phyloP scores from a whole-genome alignment of 2,329 filamentous ascomycete species.

The Phialocephala sp. region DNA sequence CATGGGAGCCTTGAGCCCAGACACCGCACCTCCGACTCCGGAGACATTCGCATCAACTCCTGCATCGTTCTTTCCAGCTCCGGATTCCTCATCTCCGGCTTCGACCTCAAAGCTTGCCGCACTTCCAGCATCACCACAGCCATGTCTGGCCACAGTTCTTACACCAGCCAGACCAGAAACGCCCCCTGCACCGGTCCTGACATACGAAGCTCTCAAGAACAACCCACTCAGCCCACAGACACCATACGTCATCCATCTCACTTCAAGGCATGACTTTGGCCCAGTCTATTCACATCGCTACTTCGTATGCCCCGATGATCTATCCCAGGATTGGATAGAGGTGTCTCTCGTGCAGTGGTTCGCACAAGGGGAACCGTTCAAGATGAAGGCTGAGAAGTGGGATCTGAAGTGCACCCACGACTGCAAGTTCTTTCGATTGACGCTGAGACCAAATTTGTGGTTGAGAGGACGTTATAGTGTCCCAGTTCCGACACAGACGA shows the following conservation, averaged over 20 bases:
- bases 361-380: conserved; percentile 35
- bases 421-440: conserved; percentile 37
- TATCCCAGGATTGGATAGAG: conserved; percentile 38
- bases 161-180: conserved; percentile 13
- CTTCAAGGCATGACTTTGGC: conserved; percentile 36
- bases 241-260: conserved; percentile 38
- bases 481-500: not conserved
- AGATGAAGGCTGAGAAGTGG: conserved; percentile 38
- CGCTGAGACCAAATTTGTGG: conserved; percentile 36
- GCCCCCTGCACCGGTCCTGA: conserved; percentile 28
- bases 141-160: not conserved
- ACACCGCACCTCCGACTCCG: not conserved
- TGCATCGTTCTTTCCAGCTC: not conserved
- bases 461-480: conserved; percentile 25
- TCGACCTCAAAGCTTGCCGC: not conserved
- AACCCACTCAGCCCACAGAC: conserved; percentile 34
- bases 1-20: not conserved
- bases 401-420: conserved; percentile 38
- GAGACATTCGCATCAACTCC: not conserved
- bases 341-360: conserved; percentile 37
- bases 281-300: conserved; percentile 39
- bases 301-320: conserved; percentile 33
- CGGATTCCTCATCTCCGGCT: not conserved
- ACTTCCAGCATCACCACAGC: conserved; percentile 8
- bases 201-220: conserved; percentile 31